phyloP scores from a whole-genome alignment of 768 basidiomycete genomes.

The Leccinum imitatum region DNA sequence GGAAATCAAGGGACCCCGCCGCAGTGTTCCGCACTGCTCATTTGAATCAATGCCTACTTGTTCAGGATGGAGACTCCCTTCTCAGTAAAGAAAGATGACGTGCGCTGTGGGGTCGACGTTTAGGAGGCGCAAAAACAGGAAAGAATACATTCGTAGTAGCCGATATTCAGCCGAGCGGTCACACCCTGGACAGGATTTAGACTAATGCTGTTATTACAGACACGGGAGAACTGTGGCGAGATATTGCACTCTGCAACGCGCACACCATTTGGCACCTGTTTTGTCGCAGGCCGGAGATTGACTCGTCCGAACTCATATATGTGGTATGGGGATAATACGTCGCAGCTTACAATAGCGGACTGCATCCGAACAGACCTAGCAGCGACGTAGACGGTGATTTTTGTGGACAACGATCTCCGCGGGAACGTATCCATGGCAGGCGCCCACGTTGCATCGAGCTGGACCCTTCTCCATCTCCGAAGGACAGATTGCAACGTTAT shows the following conservation, averaged over 20 bases:
- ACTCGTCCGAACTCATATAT: background rate
- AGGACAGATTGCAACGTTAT: conserved; percentile 25
- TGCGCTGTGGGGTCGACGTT: conserved; percentile 24
- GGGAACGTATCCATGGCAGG: conserved; percentile 33
- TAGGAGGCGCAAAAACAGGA: conserved; percentile 13
- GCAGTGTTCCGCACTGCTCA: background rate
- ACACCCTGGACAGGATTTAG: background rate
- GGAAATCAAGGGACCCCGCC: conserved; percentile 21
- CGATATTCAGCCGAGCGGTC: background rate
- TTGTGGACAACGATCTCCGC: conserved; percentile 27
- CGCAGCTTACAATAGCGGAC: conserved; percentile 14
- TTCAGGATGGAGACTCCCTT: conserved; percentile 11
- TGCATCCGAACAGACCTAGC: conserved; percentile 9
- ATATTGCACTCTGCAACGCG: background rate
- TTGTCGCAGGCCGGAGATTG: conserved; percentile 25
- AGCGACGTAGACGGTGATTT: conserved; percentile 4
- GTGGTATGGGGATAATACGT: conserved; percentile 21
- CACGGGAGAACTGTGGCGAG: background rate
- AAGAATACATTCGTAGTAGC: background rate
- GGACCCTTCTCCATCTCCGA: conserved; percentile 16
- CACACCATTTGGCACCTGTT: conserved; percentile 8
- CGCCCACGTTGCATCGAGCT: conserved; percentile 25
- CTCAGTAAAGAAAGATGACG: conserved; percentile 14
- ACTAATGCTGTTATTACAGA: background rate
- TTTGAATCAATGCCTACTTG: background rate